phyloP scores from a whole-genome alignment of 1,139 yeast species.

The Suzukiozyma palmioleophila region DNA sequence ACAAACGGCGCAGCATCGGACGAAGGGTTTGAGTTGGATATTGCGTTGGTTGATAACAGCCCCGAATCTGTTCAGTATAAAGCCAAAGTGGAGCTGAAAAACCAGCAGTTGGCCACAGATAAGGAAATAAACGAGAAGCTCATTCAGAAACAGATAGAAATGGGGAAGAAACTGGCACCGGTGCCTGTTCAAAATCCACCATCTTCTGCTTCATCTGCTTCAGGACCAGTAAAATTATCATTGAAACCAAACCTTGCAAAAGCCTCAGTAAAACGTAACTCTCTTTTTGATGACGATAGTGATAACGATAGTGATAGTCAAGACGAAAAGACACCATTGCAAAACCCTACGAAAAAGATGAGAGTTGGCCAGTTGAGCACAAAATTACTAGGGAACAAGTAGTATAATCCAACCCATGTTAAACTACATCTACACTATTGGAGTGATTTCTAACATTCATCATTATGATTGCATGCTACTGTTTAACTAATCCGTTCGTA shows the following conservation, averaged over 20 bases:
- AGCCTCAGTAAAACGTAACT: slow-evolving; percentile 2
- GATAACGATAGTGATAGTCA: slow-evolving; percentile 7
- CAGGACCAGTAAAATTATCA: slow-evolving; percentile 10
- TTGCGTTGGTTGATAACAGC: slow-evolving; percentile 22
- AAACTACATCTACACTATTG: too few relatives aligned
- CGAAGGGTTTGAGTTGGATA: slow-evolving; percentile 37
- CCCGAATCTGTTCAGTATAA: slow-evolving; percentile 11
- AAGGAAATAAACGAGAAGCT: slow-evolving; percentile 29
- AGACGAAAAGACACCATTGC: slow-evolving; percentile 1
- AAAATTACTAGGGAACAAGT: background rate
- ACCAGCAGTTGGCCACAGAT: slow-evolving; percentile 38
- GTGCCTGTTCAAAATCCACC: background rate
- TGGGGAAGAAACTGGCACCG: slow-evolving; percentile 24
- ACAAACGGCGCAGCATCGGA: slow-evolving; percentile 31
- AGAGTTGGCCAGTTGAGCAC: background rate
- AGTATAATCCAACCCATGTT: too few relatives aligned
- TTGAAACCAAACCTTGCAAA: slow-evolving; percentile 6
- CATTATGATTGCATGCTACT: too few relatives aligned
- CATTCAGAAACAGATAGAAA: slow-evolving; percentile 50
- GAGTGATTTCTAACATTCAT: too few relatives aligned
- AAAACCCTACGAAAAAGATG: background rate
- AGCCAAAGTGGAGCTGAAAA: slow-evolving; percentile 14
- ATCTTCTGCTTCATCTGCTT: background rate
- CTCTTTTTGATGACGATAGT: slow-evolving; percentile 8
- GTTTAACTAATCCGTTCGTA: slow-evolving; percentile 44